Conservation (phyloP, 2,329 filamentous ascomycete species). For the Phialophora verrucosa region DNA sequence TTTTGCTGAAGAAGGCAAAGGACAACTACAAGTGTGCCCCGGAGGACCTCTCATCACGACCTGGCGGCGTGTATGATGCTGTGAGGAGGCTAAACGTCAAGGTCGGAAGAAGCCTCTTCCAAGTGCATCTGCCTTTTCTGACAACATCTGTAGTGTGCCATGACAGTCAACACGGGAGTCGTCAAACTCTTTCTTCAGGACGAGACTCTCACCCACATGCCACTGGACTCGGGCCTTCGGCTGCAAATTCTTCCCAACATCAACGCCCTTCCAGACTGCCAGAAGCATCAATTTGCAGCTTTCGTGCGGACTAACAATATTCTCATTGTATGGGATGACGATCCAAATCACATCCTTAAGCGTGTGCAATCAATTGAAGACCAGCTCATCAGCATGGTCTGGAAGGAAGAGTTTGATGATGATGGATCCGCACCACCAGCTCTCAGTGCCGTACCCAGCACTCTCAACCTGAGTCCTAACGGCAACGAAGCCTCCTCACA, state of each 20-base stretch:
- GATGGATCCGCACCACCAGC: slow-evolving; percentile 47
- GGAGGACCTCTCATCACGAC: slow-evolving; percentile 52
- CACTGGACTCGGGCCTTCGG: slow-evolving; percentile 62
- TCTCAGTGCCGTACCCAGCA: slow-evolving; percentile 31
- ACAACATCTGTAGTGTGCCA: slow-evolving; percentile 58
- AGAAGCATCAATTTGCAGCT: slow-evolving; percentile 70
- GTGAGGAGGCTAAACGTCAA: slow-evolving; percentile 59
- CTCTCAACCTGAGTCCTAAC: slow-evolving; percentile 20
- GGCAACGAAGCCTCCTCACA: slow-evolving; percentile 14
- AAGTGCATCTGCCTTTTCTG: not conserved
- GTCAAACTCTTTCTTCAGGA: slow-evolving; percentile 65
- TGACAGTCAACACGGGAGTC: slow-evolving; percentile 70
- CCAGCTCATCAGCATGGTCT: slow-evolving; percentile 46
- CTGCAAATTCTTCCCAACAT: slow-evolving; percentile 68
- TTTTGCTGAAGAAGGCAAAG: slow-evolving; percentile 60
- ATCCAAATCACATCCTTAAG: slow-evolving; percentile 61
- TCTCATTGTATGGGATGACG: slow-evolving; percentile 69
- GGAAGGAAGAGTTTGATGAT: slow-evolving; percentile 47
- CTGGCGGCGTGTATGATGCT: slow-evolving; percentile 58
- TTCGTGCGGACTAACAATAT: slow-evolving; percentile 64
- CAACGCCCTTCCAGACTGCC: slow-evolving; percentile 61
- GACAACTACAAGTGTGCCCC: slow-evolving; percentile 60
- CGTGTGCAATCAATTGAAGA: slow-evolving; percentile 60
- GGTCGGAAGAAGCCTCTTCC: slow-evolving; percentile 44
- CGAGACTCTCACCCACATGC: slow-evolving; percentile 60